Evolutionary conservation across 2,329 filamentous ascomycete species (phyloP).

Genomic region (Penicillium sp.): DNA sequence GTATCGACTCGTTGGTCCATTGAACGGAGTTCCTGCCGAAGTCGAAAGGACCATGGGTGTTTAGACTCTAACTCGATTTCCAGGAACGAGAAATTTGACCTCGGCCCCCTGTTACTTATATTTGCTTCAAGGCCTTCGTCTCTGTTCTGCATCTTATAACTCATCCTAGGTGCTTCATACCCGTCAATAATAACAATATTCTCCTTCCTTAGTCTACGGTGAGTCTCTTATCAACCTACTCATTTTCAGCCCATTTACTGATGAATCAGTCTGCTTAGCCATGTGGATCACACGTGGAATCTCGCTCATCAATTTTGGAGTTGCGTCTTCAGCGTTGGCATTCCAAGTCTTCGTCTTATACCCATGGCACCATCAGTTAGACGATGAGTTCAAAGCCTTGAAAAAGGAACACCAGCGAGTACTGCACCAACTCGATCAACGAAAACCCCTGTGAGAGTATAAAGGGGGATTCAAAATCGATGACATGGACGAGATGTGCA

Average conservation of each 20-base stretch:
- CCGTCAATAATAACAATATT: background rate
- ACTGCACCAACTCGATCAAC: slow-evolving; percentile 18
- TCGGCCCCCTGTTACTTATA: background rate
- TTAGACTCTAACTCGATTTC: background rate
- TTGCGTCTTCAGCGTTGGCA: slow-evolving; percentile 61
- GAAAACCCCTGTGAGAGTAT: background rate
- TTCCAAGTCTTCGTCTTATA: slow-evolving; percentile 70
- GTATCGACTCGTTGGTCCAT: background rate
- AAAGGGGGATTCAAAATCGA: background rate
- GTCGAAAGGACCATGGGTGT: background rate
- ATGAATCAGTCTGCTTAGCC: background rate
- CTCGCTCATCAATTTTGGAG: slow-evolving; percentile 63
- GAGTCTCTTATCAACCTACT: background rate
- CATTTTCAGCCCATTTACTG: background rate
- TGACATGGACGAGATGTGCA: background rate
- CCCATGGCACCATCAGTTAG: slow-evolving; percentile 66
- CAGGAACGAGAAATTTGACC: background rate
- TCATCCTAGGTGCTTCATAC: background rate
- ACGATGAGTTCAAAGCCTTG: slow-evolving; percentile 59
- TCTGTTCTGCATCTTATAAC: background rate
- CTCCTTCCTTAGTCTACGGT: background rate
- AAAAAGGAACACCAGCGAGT: slow-evolving; percentile 54
- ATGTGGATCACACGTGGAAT: slow-evolving; percentile 52
- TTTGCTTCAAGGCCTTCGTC: background rate
- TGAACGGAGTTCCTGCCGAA: background rate